Evolutionary conservation across 495 filamentous ascomycete genomes (phyloP).

Genomic region (Neohortaea acidophila): DNA sequence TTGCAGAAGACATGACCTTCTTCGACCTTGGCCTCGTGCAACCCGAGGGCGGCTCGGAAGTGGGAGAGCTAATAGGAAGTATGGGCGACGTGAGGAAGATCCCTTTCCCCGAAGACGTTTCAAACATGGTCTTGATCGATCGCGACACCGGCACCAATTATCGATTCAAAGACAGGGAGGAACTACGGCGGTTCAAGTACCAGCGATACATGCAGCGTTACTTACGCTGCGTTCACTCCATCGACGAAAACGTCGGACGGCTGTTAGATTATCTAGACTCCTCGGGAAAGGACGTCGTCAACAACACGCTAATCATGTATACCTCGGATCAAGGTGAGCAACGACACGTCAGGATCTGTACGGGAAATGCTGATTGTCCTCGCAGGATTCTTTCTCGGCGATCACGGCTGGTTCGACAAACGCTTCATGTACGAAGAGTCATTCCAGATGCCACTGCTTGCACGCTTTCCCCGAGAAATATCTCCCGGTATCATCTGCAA

Average conservation of each 20-base stretch:
- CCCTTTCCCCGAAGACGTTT: slow-evolving; percentile 23
- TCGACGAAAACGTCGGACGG: slow-evolving; percentile 32
- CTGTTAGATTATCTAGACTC: slow-evolving; percentile 28
- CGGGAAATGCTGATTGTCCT: not conserved
- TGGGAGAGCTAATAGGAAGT: slow-evolving; percentile 23
- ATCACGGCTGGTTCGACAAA: slow-evolving; percentile 37
- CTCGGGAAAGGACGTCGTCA: slow-evolving; percentile 19
- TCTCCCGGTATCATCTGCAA: slow-evolving; percentile 22
- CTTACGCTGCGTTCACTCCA: slow-evolving; percentile 30
- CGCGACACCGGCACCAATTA: slow-evolving; percentile 29
- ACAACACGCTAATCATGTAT: slow-evolving; percentile 32
- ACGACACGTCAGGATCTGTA: not conserved
- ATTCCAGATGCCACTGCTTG: slow-evolving; percentile 35
- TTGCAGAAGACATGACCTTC: slow-evolving; percentile 31
- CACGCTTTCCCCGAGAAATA: slow-evolving; percentile 28
- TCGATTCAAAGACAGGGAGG: slow-evolving; percentile 23
- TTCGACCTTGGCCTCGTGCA: slow-evolving; percentile 31
- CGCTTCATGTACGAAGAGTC: slow-evolving; percentile 35
- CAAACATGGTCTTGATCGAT: slow-evolving; percentile 19
- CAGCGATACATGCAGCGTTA: slow-evolving; percentile 37
- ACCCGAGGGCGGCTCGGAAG: slow-evolving; percentile 25
- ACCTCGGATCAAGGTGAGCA: slow-evolving; percentile 24
- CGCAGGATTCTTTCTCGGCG: slow-evolving; percentile 34
- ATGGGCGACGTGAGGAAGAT: slow-evolving; percentile 23
- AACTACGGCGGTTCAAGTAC: slow-evolving; percentile 34